phyloP scores from a whole-genome alignment of 1,284 basidiomycete species.

The Coriolopsis trogii region DNA sequence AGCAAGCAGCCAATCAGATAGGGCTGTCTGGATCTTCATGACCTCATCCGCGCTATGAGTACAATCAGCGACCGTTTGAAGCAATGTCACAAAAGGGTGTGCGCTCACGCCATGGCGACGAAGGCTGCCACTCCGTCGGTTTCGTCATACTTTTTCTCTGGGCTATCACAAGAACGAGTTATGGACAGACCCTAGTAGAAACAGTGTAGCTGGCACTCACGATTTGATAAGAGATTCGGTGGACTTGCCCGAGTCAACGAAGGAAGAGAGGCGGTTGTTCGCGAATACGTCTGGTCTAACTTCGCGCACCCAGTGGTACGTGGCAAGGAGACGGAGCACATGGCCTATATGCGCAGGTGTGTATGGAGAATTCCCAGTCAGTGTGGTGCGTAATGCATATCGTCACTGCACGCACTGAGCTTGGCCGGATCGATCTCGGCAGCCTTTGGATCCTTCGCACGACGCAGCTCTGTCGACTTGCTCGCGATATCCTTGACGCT shows the following conservation, averaged over 20 bases:
- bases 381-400: neutral
- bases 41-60: slow-evolving; percentile 12
- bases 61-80: too few relatives aligned
- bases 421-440: slow-evolving; percentile 11
- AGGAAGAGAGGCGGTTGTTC: slow-evolving; percentile 63
- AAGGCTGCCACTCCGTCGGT: slow-evolving; percentile 19
- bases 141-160: slow-evolving; percentile 19
- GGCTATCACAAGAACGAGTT: slow-evolving; percentile 1
- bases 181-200: neutral
- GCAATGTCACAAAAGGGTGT: neutral
- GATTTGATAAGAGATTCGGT: slow-evolving; percentile 32
- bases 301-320: slow-evolving; percentile 70
- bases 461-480: slow-evolving; percentile 11
- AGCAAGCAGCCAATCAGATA: slow-evolving; percentile 17
- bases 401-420: slow-evolving; percentile 7
- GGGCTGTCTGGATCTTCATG: slow-evolving; percentile 8
- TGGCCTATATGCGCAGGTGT: slow-evolving; percentile 45
- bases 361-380: neutral
- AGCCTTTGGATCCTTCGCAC: neutral
- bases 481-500: slow-evolving; percentile 58
- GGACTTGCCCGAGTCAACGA: slow-evolving; percentile 65
- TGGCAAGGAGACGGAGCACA: slow-evolving; percentile 68
- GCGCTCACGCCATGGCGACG: slow-evolving; percentile 5
- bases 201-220: neutral
- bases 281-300: slow-evolving; percentile 66